Evolutionary conservation across 1,284 basidiomycete genomes (phyloP).

Genomic region (Apiotrichum brassicae): DNA sequence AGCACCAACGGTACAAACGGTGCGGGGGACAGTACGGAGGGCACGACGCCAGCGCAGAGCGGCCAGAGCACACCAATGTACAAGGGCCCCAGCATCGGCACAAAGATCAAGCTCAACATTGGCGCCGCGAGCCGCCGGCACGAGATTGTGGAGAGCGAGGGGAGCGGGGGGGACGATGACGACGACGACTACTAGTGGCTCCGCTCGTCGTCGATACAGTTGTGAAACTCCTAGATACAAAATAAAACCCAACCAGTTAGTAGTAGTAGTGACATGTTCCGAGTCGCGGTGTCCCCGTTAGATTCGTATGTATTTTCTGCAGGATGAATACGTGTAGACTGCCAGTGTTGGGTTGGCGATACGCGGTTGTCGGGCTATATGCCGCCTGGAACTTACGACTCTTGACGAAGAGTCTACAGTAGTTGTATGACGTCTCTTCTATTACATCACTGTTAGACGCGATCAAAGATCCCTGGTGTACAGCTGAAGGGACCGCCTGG

Average conservation of each 20-base stretch:
- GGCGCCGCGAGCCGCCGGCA: constrained; percentile 16
- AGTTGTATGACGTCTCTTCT: too few species aligned
- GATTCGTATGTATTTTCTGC: neutral
- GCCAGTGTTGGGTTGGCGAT: too few species aligned
- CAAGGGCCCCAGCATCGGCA: constrained; percentile 24
- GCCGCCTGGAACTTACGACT: too few species aligned
- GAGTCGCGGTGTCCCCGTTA: neutral
- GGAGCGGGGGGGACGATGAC: constrained; percentile 21
- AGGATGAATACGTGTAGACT: neutral
- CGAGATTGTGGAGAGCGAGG: constrained; percentile 20
- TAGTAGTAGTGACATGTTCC: neutral
- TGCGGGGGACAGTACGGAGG: constrained; percentile 10
- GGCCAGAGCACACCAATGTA: constrained; percentile 44
- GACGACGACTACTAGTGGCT: constrained; percentile 23
- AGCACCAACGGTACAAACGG: constrained; percentile 2
- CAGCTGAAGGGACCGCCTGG: too few species aligned
- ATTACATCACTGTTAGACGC: too few species aligned
- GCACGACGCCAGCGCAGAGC: constrained; percentile 24
- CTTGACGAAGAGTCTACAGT: too few species aligned
- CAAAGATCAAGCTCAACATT: constrained; percentile 40
- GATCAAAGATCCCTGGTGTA: too few species aligned
- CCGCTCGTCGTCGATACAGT: too few species aligned
- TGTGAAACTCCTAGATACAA: too few species aligned
- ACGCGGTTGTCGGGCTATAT: too few species aligned
- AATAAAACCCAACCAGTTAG: too few species aligned